A percentile compares a stretch with the other conserved stretches of the same genome.
Evolutionary conservation across 108 stramenopile genomes (phyloP).

Genomic region (Licmophora abbreviata): DNA sequence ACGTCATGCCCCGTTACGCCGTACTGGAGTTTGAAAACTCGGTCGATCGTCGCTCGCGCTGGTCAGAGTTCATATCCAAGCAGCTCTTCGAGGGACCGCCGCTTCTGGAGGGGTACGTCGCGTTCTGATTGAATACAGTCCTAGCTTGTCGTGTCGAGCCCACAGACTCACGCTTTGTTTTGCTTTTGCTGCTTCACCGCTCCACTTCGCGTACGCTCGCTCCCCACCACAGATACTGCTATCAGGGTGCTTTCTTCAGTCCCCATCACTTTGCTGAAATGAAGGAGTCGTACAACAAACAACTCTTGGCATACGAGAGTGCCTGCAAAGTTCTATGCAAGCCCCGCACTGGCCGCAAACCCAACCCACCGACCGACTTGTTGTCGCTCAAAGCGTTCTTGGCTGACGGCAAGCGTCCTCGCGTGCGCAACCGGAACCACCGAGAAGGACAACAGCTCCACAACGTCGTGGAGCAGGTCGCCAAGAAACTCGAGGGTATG

Average conservation of each 20-base stretch:
- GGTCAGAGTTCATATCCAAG: background rate
- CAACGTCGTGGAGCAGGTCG: background rate
- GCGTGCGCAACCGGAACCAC: background rate
- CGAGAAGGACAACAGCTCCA: background rate
- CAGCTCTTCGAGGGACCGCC: background rate
- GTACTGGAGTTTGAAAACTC: conserved; percentile 33
- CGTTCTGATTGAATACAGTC: no score
- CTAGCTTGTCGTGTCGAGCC: no score
- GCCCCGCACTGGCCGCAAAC: background rate
- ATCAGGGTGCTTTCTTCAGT: conserved; percentile 67
- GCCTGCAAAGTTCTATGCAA: conserved; percentile 45
- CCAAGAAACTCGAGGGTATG: background rate
- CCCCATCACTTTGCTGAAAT: conserved; percentile 60
- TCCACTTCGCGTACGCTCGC: no score
- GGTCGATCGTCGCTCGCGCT: conserved; percentile 1
- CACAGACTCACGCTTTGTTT: no score
- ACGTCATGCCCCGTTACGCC: conserved; percentile 58
- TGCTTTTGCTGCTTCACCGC: no score
- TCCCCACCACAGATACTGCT: no score
- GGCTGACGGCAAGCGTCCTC: conserved; percentile 8
- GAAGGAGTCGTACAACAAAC: conserved; percentile 36
- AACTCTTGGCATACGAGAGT: conserved; percentile 31
- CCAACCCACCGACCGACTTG: conserved; percentile 49
- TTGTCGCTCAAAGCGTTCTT: conserved; percentile 53
- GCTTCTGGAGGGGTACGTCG: conserved; percentile 15